A percentile compares a stretch with the other conserved stretches of the same genome.
These are phyloP conservation scores for Parastagonospora avenae DNA, from an alignment of 2,329 filamentous ascomycete genomes.

Conservation along the genomic window DNA sequence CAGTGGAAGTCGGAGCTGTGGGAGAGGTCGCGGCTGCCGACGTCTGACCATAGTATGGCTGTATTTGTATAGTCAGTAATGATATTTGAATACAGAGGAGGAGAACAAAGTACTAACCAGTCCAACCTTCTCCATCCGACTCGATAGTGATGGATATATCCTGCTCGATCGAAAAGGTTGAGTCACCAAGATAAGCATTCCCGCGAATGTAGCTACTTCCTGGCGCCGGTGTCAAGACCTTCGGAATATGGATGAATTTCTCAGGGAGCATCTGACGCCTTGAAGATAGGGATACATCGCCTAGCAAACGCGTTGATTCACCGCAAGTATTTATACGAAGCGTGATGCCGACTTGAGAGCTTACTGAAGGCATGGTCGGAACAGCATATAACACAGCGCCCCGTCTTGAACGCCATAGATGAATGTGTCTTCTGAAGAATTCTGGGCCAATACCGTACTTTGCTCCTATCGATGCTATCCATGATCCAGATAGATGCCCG, in stretches of 20 bases:
- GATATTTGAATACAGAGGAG: background rate
- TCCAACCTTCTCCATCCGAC: slow-evolving; percentile 5
- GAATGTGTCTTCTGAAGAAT: slow-evolving; percentile 11
- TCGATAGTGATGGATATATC: slow-evolving; percentile 9
- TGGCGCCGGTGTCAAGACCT: background rate
- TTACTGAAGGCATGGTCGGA: slow-evolving; percentile 1
- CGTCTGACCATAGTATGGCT: slow-evolving; percentile 9
- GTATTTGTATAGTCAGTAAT: background rate
- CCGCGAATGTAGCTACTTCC: slow-evolving; percentile 6
- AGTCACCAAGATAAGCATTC: background rate
- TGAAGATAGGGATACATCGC: background rate
- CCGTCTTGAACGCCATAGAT: slow-evolving; percentile 8
- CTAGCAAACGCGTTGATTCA: background rate
- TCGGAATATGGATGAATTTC: background rate
- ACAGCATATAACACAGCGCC: slow-evolving; percentile 9
- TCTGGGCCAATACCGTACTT: slow-evolving; percentile 6
- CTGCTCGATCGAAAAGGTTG: slow-evolving; percentile 5
- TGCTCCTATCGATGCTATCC: slow-evolving; percentile 7
- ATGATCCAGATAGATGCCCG: slow-evolving; percentile 11
- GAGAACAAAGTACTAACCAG: background rate
- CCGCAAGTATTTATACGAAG: slow-evolving; percentile 9
- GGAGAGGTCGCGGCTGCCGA: slow-evolving; percentile 1
- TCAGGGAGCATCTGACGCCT: slow-evolving; percentile 2
- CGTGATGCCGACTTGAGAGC: slow-evolving; percentile 1
- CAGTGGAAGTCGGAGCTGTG: slow-evolving; percentile 1